A percentile compares a stretch with the other conserved stretches of the same genome.
Conservation (phyloP, 306 rosid species). For the Arachis stenosperma region DNA sequence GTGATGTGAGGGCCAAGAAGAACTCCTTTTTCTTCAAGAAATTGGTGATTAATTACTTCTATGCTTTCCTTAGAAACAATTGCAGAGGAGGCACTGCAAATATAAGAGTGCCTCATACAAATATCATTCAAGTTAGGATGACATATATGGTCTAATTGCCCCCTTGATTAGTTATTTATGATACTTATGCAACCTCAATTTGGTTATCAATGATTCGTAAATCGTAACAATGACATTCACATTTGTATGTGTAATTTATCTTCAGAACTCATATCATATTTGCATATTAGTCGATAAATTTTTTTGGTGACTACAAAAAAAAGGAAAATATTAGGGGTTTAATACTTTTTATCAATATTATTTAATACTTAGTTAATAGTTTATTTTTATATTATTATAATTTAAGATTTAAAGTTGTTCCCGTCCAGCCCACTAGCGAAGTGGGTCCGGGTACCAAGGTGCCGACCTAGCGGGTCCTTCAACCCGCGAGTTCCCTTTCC, state of each 20-base stretch:
- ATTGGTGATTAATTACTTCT: constrained; percentile 72
- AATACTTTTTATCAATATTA: too few relatives aligned
- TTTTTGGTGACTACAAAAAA: too few relatives aligned
- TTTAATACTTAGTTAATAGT: too few relatives aligned
- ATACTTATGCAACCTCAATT: constrained; percentile 19
- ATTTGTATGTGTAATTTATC: constrained; percentile 18
- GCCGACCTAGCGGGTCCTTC: too few relatives aligned
- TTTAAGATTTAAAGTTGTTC: too few relatives aligned
- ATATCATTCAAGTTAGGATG: constrained; percentile 72
- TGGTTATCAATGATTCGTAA: background rate
- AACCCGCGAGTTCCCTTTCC: too few relatives aligned
- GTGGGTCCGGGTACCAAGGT: too few relatives aligned
- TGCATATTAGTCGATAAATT: background rate
- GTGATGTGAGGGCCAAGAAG: constrained; percentile 75
- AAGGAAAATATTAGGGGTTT: too few relatives aligned
- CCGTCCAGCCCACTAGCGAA: too few relatives aligned
- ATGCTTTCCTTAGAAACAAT: constrained; percentile 76
- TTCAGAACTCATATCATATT: background rate
- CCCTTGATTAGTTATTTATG: too few relatives aligned
- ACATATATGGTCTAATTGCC: constrained; percentile 65
- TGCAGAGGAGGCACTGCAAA: constrained; percentile 79
- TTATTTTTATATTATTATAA: too few relatives aligned
- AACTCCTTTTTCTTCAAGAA: constrained; percentile 72
- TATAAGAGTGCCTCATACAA: constrained; percentile 78
- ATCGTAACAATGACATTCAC: too few relatives aligned